Evolutionary conservation across 1,284 basidiomycete genomes (phyloP), one percentile per base, ranked within the genome.

Genomic region (Marasmius tenuissimus): DNA sequence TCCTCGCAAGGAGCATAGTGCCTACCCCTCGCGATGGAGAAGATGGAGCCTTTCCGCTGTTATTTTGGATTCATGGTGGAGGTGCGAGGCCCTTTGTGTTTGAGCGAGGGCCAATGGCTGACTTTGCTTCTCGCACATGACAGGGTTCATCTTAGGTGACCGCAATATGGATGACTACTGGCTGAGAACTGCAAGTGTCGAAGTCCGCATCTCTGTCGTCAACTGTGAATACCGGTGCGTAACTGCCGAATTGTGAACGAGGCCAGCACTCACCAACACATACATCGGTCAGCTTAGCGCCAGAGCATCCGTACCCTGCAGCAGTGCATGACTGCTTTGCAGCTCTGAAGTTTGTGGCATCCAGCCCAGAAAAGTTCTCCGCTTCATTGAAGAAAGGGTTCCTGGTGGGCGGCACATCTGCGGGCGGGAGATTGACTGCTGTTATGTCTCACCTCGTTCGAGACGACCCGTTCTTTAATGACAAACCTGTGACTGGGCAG

Each of bases 381-480:
- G 64, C 53, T 4, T 45, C 37, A 22, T 37, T 57, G 3, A 18
- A n/a, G 9, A 60, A 61, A 35, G 65, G 65, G 2, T 62, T 66
- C 38, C 20, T 66, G 7, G 12, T 66, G 22, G 60, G 38, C 12
- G 65, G 65, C 1, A 37, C 39, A 1, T 66, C 63, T 0, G 60
- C 60, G 3, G 64, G 64, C 9, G 64, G 47, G 0, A 45, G 63
- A 39, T 14, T 54, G 7, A 47, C 57, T 20, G 56, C 61, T 2
- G 50, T 53, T 3, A 1, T 66, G 1, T 52, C 54, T 16, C 59
- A 59, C 22, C 59, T 62, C 22, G 60, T 57, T 8, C 59, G 57
- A 14, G 62, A 63, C 22, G 64, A 63, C 50, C 54, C 63, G 1
- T 63, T 61, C 57, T 66, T 66, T 6, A 42, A 42, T 42, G 40